These are phyloP conservation scores for Trichoderma sp. DNA, from an alignment of 2,329 filamentous ascomycete species.

Conservation along the genomic window DNA sequence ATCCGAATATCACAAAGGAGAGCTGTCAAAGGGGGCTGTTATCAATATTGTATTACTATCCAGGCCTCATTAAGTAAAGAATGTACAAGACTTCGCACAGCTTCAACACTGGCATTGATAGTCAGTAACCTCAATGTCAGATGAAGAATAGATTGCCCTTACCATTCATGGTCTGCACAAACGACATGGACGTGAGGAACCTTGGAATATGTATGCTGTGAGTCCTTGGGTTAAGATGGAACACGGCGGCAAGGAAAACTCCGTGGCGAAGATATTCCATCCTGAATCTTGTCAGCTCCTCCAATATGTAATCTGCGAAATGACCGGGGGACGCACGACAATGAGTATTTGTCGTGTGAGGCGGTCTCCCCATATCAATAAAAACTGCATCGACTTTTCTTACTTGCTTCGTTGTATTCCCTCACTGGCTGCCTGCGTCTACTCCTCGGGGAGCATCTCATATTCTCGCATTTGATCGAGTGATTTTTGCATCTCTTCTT, in stretches of 20 bases:
- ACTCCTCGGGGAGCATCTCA: background rate
- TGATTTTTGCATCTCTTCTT: too few species aligned
- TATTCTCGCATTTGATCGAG: background rate
- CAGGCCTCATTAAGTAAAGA: background rate
- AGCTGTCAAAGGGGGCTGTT: background rate
- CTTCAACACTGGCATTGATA: background rate
- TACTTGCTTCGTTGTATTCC: background rate
- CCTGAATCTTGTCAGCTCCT: background rate
- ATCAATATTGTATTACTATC: background rate
- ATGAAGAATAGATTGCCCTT: background rate
- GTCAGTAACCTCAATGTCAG: background rate
- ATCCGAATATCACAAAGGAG: background rate
- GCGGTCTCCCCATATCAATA: background rate
- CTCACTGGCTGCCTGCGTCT: background rate
- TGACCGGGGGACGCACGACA: background rate
- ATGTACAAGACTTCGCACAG: background rate
- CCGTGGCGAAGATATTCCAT: background rate
- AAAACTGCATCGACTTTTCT: background rate
- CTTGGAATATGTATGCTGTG: background rate
- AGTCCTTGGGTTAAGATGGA: background rate
- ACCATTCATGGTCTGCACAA: background rate
- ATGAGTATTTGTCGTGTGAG: background rate
- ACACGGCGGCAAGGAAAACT: background rate
- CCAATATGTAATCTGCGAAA: background rate
- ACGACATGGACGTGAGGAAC: background rate